Percentiles rank a stretch among this genome's conserved stretches.
These are phyloP conservation scores for Parmelia sp. DNA, from an alignment of 495 filamentous ascomycete genomes.

Conservation along the genomic window DNA sequence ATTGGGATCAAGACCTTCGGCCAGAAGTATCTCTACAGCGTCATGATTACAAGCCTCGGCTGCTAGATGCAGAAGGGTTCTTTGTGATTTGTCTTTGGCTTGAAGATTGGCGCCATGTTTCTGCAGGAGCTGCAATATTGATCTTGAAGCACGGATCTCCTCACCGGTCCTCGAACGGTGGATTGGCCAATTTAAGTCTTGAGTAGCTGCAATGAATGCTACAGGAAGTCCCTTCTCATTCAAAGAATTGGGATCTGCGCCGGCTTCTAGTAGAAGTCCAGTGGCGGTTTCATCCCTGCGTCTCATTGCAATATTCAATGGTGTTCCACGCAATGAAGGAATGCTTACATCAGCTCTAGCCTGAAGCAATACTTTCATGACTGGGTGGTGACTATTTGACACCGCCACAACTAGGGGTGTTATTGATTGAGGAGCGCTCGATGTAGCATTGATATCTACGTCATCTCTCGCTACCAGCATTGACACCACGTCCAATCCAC, in stretches of 20 bases:
- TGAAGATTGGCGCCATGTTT: not conserved
- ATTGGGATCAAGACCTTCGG: not conserved
- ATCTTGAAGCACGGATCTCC: not conserved
- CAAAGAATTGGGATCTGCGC: not conserved
- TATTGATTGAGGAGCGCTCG: no score
- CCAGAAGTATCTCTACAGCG: not conserved
- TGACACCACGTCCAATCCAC: not conserved
- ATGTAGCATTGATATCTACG: not conserved
- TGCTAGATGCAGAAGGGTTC: not conserved
- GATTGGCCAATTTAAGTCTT: no score
- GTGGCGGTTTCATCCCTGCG: not conserved
- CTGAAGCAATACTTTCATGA: not conserved
- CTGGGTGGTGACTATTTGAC: no score
- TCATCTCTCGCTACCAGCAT: not conserved
- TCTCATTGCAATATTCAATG: not conserved
- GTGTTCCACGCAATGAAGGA: not conserved
- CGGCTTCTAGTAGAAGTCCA: not conserved
- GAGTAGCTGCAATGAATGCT: not conserved
- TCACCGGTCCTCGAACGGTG: not conserved
- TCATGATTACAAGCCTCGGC: not conserved
- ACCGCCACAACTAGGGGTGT: not conserved
- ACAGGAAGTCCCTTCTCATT: not conserved
- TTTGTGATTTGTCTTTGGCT: not conserved
- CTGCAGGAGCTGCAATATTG: not conserved
- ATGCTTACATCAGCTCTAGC: not conserved